phyloP scores from a whole-genome alignment of 345 rosid genomes.

The Murraya koenigii region DNA sequence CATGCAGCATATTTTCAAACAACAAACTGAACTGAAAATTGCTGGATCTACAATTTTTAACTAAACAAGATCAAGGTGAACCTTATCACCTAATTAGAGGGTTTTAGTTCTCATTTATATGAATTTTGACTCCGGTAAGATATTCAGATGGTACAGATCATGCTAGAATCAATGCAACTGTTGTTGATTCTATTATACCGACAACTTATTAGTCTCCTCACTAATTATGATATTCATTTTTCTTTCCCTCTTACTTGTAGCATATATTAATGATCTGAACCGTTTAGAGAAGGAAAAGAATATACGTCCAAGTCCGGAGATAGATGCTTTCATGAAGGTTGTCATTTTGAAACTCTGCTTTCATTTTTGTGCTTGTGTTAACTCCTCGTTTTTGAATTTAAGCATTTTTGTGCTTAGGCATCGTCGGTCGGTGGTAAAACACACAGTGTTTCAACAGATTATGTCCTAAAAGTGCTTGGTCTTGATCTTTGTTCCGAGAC shows the following conservation, averaged over 20 bases:
- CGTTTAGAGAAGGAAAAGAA: slow-evolving; percentile 69
- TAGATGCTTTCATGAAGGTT: slow-evolving; percentile 98
- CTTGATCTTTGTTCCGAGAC: slow-evolving; percentile 89
- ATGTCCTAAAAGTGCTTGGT: slow-evolving; percentile 83
- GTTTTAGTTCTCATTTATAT: neutral
- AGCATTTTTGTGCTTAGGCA: slow-evolving; percentile 49
- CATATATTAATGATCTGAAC: slow-evolving; percentile 57
- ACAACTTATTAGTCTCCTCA: neutral
- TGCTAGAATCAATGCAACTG: neutral
- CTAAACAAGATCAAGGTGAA: neutral
- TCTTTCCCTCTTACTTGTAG: slow-evolving; percentile 27
- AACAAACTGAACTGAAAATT: neutral
- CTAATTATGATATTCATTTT: neutral
- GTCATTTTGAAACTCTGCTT: slow-evolving; percentile 1
- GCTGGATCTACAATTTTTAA: neutral
- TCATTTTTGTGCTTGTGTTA: neutral
- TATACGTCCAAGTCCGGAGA: slow-evolving; percentile 69
- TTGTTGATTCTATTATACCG: neutral
- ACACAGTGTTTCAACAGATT: slow-evolving; percentile 82
- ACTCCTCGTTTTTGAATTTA: neutral
- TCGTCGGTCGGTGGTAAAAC: slow-evolving; percentile 68
- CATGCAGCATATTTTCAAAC: neutral
- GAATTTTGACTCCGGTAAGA: neutral
- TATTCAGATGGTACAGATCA: neutral
- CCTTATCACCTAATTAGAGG: neutral